Evolutionary conservation across 805 yeast species (phyloP).

Genomic region (Starmerella vaccinii): DNA sequence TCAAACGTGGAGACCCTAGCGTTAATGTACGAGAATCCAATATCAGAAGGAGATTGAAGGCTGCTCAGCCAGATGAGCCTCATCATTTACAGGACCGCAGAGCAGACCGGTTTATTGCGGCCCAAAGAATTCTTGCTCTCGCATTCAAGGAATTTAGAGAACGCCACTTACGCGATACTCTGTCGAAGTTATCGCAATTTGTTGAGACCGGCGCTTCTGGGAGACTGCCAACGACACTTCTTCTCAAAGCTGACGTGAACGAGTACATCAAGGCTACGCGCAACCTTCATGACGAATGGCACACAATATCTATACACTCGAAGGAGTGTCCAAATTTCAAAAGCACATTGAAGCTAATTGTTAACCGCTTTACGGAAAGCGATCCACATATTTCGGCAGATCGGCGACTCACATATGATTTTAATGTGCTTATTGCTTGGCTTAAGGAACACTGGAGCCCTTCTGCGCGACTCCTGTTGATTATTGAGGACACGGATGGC

Average conservation of each 20-base stretch:
- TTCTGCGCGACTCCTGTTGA: constrained; percentile 20
- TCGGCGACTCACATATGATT: constrained; percentile 32
- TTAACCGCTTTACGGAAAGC: constrained; percentile 27
- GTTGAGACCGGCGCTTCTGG: background rate
- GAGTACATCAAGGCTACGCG: constrained; percentile 2
- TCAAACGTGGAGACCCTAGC: constrained; percentile 11
- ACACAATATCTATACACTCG: constrained; percentile 28
- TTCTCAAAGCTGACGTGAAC: constrained; percentile 10
- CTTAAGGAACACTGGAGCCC: constrained; percentile 11
- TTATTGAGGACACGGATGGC: constrained; percentile 34
- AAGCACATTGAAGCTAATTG: constrained; percentile 29
- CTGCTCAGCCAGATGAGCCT: background rate
- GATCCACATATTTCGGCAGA: constrained; percentile 25
- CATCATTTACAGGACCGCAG: background rate
- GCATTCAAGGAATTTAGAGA: background rate
- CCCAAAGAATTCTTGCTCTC: constrained; percentile 3
- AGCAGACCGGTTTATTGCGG: constrained; percentile 6
- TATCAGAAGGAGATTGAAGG: constrained; percentile 7
- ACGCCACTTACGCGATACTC: background rate
- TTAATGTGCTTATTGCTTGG: constrained; percentile 32
- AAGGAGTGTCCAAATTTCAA: constrained; percentile 32
- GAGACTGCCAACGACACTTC: constrained; percentile 7
- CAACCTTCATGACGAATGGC: constrained; percentile 9
- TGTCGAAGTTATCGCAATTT: constrained; percentile 2
- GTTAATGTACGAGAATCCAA: background rate